phyloP scores from a whole-genome alignment of 345 rosid genomes.

The Limnanthes douglasii region DNA sequence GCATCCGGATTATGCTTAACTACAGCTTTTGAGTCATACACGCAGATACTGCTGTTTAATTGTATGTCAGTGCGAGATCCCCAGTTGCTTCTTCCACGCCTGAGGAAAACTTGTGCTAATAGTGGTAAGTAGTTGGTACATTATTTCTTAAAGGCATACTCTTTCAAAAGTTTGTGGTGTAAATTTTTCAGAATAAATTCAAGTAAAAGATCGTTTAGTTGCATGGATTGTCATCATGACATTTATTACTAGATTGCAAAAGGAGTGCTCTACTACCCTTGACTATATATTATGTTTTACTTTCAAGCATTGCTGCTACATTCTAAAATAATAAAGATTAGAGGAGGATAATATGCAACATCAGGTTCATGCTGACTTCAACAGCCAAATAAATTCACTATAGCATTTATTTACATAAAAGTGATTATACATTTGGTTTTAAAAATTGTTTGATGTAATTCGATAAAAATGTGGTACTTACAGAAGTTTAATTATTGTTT shows the following conservation, averaged over 20 bases:
- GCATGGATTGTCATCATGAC: slow-evolving; percentile 5
- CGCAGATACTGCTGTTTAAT: slow-evolving; percentile 27
- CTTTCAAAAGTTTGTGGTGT: neutral
- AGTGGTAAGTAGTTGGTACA: slow-evolving; percentile 23
- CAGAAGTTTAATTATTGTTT: slow-evolving; percentile 4
- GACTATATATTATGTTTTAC: no score
- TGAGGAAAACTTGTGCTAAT: slow-evolving; percentile 35
- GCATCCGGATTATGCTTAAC: slow-evolving; percentile 2
- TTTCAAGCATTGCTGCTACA: no score
- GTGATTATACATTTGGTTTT: no score
- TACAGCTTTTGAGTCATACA: slow-evolving; percentile 4
- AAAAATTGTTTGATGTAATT: no score
- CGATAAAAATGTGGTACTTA: neutral
- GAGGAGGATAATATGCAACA: no score
- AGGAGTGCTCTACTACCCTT: no score
- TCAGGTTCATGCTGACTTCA: no score
- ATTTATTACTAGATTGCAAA: no score
- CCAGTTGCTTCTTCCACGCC: slow-evolving; percentile 51
- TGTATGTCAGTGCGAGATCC: slow-evolving; percentile 95
- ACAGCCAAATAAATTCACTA: no score
- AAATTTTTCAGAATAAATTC: neutral
- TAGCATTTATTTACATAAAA: no score
- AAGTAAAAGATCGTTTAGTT: neutral
- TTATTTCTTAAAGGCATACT: no score
- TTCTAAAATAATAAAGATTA: no score